A percentile compares a stretch with the other conserved stretches of the same genome.
Conservation (phyloP, 2,329 filamentous ascomycete species). For the Aspergillus latus region DNA sequence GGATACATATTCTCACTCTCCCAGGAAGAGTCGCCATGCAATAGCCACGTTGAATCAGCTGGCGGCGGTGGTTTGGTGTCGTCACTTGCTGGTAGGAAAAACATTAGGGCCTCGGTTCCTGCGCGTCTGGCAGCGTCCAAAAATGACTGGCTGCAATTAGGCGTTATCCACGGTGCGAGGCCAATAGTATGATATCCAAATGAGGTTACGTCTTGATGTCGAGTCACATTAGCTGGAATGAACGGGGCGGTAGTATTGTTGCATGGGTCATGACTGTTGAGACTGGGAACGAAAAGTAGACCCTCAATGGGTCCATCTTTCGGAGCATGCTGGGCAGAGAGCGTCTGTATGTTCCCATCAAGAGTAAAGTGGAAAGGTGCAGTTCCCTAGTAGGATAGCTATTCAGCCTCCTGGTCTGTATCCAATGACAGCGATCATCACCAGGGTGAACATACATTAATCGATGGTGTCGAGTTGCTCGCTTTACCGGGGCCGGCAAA, state of each 20-base stretch:
- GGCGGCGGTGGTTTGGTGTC: conserved; percentile 63
- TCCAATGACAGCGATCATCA: neutral
- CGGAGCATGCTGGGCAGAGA: conserved; percentile 67
- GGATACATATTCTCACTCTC: conserved; percentile 70
- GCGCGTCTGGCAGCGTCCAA: conserved; percentile 63
- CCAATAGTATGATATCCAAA: conserved; percentile 72
- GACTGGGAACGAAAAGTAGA: conserved; percentile 79
- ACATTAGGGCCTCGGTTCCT: conserved; percentile 60
- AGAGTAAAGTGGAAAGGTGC: conserved; percentile 38
- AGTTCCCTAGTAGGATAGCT: conserved; percentile 26
- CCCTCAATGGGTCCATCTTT: conserved; percentile 67
- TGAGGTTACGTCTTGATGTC: conserved; percentile 64
- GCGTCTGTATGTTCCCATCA: conserved; percentile 66
- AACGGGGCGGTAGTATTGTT: conserved; percentile 61
- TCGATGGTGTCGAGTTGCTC: conserved; percentile 32
- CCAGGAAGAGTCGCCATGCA: conserved; percentile 72
- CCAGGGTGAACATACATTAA: conserved; percentile 34
- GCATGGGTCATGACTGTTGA: conserved; percentile 62
- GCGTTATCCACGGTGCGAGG: conserved; percentile 80
- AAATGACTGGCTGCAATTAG: conserved; percentile 71
- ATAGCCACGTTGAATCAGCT: conserved; percentile 66
- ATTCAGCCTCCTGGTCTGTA: neutral
- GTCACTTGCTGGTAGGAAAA: conserved; percentile 51
- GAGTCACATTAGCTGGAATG: conserved; percentile 73
- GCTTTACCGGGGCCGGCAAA: conserved; percentile 36